Conservation (phyloP, 495 filamentous ascomycete species). For the Pseudotulostoma volvatum region DNA sequence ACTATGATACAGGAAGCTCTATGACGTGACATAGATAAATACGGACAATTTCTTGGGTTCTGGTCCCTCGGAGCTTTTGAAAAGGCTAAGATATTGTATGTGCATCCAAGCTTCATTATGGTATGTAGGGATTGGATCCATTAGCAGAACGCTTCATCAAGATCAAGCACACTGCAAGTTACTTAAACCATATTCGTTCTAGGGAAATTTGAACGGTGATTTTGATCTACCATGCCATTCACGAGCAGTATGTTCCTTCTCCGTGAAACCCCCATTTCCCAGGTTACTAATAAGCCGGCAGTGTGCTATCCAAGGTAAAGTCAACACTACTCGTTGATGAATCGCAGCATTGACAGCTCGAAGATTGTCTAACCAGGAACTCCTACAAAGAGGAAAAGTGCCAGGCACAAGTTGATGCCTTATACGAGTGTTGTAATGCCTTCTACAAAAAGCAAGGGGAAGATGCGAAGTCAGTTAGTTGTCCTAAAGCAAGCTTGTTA, state of each 20-base stretch:
- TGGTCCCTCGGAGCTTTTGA: no score
- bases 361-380: slow-evolving; percentile 71
- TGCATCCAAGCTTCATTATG: no score
- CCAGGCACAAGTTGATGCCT: slow-evolving; percentile 60
- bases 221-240: slow-evolving; percentile 80
- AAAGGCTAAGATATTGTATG: no score
- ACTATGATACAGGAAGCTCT: no score
- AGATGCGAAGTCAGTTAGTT: slow-evolving; percentile 58
- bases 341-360: slow-evolving; percentile 11
- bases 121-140: no score
- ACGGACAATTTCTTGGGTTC: no score
- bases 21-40: no score
- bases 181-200: slow-evolving; percentile 1
- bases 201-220: slow-evolving; percentile 48
- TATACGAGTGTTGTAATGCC: slow-evolving; percentile 85
- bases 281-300: slow-evolving; percentile 15
- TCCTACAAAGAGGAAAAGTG: slow-evolving; percentile 83
- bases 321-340: slow-evolving; percentile 1
- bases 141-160: no score
- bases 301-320: slow-evolving; percentile 84
- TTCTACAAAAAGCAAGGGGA: slow-evolving; percentile 79
- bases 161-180: no score
- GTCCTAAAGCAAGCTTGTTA: slow-evolving; percentile 67
- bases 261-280: not conserved
- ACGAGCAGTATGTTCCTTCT: slow-evolving; percentile 49